A percentile compares a stretch with the other conserved stretches of the same genome.
Conservation (phyloP, 768 basidiomycete genomes). For the Collybiopsis confluens region DNA sequence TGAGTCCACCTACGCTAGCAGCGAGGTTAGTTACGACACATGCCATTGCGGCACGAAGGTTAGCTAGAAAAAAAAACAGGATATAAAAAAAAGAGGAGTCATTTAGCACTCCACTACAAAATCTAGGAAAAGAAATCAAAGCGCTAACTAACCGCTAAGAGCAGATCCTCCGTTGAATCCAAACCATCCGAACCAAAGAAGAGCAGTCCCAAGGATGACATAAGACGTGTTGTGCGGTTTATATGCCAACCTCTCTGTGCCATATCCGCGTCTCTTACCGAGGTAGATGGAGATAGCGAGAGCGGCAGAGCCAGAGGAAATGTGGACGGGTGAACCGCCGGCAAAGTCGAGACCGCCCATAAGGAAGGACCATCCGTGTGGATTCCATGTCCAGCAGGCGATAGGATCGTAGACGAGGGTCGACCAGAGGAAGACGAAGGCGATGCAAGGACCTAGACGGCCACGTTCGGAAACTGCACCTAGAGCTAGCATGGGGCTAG, state of each 20-base stretch:
- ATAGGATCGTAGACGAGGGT: conserved; percentile 91
- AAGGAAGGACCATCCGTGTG: conserved; percentile 68
- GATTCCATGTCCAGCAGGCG: conserved; percentile 96
- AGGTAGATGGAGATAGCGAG: conserved; percentile 89
- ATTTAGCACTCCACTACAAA: too few species aligned
- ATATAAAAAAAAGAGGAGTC: too few species aligned
- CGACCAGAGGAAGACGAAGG: conserved; percentile 89
- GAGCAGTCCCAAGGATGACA: conserved; percentile 87
- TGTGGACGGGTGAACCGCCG: conserved; percentile 95
- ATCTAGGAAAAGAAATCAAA: neutral
- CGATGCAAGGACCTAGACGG: conserved; percentile 77
- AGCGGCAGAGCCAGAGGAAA: conserved; percentile 88
- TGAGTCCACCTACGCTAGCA: conserved; percentile 81
- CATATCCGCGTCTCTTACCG: conserved; percentile 87
- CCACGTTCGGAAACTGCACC: conserved; percentile 92
- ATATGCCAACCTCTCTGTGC: conserved; percentile 86
- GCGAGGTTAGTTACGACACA: conserved; percentile 94
- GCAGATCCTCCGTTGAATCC: conserved; percentile 95
- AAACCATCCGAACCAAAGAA: conserved; percentile 97
- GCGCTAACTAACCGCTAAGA: conserved; percentile 42
- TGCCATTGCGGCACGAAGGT: conserved; percentile 81
- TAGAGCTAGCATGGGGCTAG: conserved; percentile 79
- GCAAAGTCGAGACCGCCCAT: conserved; percentile 90
- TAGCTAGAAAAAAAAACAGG: conserved; percentile 34
- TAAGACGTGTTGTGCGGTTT: conserved; percentile 92